Percentiles rank a stretch among this genome's conserved stretches.
Evolutionary conservation across 768 basidiomycete genomes (phyloP).

Genomic region (Amanita rubescens): DNA sequence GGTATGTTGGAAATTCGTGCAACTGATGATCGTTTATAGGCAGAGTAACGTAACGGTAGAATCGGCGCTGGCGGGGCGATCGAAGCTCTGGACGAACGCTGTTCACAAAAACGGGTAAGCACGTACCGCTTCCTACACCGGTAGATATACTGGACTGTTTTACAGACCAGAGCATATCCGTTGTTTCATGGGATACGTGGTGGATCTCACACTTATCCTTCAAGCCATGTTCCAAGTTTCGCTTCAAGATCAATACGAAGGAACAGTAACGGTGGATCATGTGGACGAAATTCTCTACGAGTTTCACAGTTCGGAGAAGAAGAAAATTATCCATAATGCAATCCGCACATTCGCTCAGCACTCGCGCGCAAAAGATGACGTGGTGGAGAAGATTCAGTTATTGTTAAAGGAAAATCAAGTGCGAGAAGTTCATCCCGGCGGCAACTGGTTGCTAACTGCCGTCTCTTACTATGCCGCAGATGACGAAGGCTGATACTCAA

Average conservation of each 20-base stretch:
- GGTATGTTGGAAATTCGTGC: too few relatives aligned
- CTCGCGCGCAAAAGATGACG: background rate
- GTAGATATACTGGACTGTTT: too few relatives aligned
- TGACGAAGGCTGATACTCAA: background rate
- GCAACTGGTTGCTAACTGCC: background rate
- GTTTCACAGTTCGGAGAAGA: background rate
- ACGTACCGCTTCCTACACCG: background rate
- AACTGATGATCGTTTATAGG: too few relatives aligned
- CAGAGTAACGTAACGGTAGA: too few relatives aligned
- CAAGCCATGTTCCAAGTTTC: background rate
- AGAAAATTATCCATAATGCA: background rate
- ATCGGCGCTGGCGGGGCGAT: too few relatives aligned
- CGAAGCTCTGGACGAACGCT: too few relatives aligned
- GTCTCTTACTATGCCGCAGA: background rate
- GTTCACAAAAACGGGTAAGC: background rate
- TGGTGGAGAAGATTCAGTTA: background rate
- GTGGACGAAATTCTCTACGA: background rate
- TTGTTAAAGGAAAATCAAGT: background rate
- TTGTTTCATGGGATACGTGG: conserved; percentile 2
- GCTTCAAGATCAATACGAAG: background rate
- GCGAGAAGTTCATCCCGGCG: background rate
- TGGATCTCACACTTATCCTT: background rate
- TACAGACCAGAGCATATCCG: background rate
- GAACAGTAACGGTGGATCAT: background rate
- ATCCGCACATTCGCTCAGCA: background rate